Base-by-base conservation (phyloP, 2,329 filamentous ascomycete species). In the Scolecobasidium constrictum region DNA sequence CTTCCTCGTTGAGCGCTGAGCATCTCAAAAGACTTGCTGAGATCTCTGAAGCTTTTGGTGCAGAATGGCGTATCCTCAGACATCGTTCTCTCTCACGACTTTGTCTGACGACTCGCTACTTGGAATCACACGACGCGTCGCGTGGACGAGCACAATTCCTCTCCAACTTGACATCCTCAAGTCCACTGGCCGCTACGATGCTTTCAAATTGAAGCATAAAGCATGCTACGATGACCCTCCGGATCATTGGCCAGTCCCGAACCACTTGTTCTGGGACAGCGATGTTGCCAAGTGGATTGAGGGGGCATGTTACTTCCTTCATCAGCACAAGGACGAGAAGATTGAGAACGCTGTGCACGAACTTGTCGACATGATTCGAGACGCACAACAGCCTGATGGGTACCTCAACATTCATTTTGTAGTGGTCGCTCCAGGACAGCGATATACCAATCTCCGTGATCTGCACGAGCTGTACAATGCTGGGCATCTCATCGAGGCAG, bases 321-420 rank as follows among this genome's bases (percentile, higher is more conserved):
- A 50, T 20, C 56, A 63, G 35, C 48, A 64, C 12, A 56, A 66
- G 15, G 63, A 73, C 44, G 52, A 56, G 1, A 63, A 69, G 35
- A 58, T 77, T 41, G 66, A 72, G 42, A 55, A 54, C 2, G 72
- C 74, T 0, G 63, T 78, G 0, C 55, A 67, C 21, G 72, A 79
- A 43, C 54, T 79, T n/a, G 73, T 76, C 1, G 60, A 64, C 0
- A 78, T 75, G 68, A 77, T 80, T 9, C 52, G 66, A 5, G 56
- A 51, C 2, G 76, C 77, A 0, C 76, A 80, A 56, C 68, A 73
- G 42, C 55, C 61, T 1, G 77, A 81, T 51, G 77, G 77, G 1
- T 81, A 81, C 51, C 52, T 81, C 17, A 80, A 80, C 50, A 69
- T 78, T 5, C 75, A 80, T 51, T 80, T 72, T 47, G 77, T 72